Evolutionary conservation across 78 protist species (phyloP).

Genomic region (Speleostelium caveatum): DNA sequence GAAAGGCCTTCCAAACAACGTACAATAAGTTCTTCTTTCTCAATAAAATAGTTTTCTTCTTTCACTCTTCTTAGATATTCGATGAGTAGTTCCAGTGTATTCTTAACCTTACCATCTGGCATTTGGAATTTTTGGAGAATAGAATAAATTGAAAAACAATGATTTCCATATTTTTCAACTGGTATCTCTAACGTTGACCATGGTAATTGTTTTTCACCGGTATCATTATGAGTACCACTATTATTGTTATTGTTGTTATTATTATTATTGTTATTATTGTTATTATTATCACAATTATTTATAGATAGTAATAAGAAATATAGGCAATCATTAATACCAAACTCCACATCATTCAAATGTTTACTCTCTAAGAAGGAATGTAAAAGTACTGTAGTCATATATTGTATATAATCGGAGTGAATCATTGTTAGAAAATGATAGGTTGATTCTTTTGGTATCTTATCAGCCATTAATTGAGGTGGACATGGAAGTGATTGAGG

Average conservation of each 20-base stretch:
- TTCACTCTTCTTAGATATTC: neutral
- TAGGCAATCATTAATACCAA: constrained; percentile 44
- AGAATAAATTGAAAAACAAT: neutral
- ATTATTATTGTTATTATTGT: neutral
- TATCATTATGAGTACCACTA: neutral
- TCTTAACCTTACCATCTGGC: neutral
- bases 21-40: neutral
- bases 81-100: constrained; percentile 6
- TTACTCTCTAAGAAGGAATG: neutral
- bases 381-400: constrained; percentile 6
- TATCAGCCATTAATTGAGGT: constrained; percentile 2
- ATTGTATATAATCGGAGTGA: constrained; percentile 33
- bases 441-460: neutral
- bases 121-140: neutral
- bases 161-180: neutral
- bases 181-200: neutral
- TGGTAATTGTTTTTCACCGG: neutral
- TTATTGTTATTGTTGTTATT: neutral
- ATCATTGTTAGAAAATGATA: neutral
- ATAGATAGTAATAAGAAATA: constrained; percentile 17
- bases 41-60: neutral
- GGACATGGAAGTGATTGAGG: constrained; percentile 57
- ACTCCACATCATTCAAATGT: constrained; percentile 19
- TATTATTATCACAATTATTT: neutral
- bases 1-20: neutral